Evolutionary conservation across 1,284 basidiomycete species (phyloP).

Genomic region (Apiotrichum veenhuisii): DNA sequence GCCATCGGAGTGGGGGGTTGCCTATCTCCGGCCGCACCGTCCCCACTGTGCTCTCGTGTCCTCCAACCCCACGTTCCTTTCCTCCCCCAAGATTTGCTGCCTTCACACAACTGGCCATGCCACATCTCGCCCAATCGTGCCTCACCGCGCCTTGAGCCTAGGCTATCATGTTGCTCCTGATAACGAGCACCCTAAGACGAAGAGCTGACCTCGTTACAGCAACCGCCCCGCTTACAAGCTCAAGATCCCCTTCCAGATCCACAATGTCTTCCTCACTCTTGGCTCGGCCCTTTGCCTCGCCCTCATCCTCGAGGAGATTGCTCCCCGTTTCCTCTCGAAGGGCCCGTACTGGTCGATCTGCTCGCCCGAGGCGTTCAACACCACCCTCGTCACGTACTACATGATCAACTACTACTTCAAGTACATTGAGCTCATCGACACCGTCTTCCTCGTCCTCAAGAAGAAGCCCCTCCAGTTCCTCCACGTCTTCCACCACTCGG

Average conservation of each 20-base stretch:
- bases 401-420: slow-evolving; percentile 99
- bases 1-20: background rate
- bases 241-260: slow-evolving; percentile 81
- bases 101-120: too few species aligned
- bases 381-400: slow-evolving; percentile 88
- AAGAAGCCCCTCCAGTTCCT: slow-evolving; percentile 97
- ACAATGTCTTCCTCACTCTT: slow-evolving; percentile 81
- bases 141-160: too few species aligned
- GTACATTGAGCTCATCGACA: slow-evolving; percentile 89
- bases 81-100: too few species aligned
- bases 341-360: slow-evolving; percentile 78
- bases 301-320: slow-evolving; percentile 85
- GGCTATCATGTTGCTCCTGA: background rate
- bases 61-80: background rate
- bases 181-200: too few species aligned
- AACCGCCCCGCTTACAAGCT: slow-evolving; percentile 69
- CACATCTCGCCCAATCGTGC: too few species aligned
- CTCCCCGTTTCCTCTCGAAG: slow-evolving; percentile 68
- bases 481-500: slow-evolving; percentile 98
- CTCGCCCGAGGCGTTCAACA: slow-evolving; percentile 72
- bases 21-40: background rate
- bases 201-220: slow-evolving; percentile 27
- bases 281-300: slow-evolving; percentile 77
- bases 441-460: slow-evolving; percentile 94
- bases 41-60: background rate